A percentile compares a stretch with the other conserved stretches of the same genome.
These are phyloP conservation scores for Oryza glumipatula DNA, from an alignment of 176 grass and related monocot species.

Conservation along the genomic window DNA sequence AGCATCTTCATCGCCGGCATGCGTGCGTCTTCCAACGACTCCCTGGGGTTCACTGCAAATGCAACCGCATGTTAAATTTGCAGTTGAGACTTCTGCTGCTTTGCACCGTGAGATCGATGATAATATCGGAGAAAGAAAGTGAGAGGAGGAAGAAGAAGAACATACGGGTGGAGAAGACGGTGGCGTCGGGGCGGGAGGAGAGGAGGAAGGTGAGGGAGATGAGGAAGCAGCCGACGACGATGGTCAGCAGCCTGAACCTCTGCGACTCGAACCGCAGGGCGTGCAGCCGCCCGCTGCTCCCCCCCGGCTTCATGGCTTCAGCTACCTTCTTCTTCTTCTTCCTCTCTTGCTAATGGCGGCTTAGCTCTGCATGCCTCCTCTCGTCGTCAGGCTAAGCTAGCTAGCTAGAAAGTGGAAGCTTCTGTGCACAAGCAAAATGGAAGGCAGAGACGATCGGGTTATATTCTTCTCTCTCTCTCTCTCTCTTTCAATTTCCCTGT, in stretches of 20 bases:
- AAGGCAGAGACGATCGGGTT: neutral
- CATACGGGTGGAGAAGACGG: constrained; percentile 51
- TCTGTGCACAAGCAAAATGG: neutral
- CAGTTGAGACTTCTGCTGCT: too few relatives aligned
- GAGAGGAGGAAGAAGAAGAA: fast-evolving
- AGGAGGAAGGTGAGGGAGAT: constrained; percentile 79
- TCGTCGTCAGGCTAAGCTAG: neutral
- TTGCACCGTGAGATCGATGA: neutral
- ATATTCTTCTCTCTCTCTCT: constrained; percentile 19
- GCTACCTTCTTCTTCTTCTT: neutral
- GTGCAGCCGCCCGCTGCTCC: neutral
- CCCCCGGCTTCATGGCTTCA: constrained; percentile 44
- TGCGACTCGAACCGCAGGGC: constrained; percentile 58
- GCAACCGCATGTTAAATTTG: too few relatives aligned
- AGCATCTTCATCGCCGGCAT: constrained; percentile 31
- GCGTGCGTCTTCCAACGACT: constrained; percentile 23
- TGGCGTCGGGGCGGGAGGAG: constrained; percentile 61
- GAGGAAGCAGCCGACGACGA: constrained; percentile 76
- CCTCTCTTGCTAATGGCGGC: neutral
- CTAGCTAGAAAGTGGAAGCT: neutral
- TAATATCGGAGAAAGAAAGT: too few relatives aligned
- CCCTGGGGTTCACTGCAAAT: constrained; percentile 42
- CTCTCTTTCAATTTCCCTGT: neutral
- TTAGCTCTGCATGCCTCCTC: neutral
- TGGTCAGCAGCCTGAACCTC: constrained; percentile 56